phyloP scores from a whole-genome alignment of 2,329 filamentous ascomycete species.

The Hypoxylon sp. region DNA sequence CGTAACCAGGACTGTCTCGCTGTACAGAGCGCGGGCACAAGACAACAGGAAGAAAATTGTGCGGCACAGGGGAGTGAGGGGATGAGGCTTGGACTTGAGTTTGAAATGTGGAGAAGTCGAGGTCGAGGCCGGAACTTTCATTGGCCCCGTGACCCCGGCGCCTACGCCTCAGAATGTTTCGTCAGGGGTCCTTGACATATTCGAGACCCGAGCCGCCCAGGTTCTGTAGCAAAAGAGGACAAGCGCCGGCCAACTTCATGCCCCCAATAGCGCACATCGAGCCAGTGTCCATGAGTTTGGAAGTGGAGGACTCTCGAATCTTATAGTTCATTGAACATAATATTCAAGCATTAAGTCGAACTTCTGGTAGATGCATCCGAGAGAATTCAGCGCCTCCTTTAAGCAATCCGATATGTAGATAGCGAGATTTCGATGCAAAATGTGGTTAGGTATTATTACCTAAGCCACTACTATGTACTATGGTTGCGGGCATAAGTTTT shows the following conservation, averaged over 20 bases:
- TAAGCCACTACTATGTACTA: conserved; percentile 3
- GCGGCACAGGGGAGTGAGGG: conserved; percentile 20
- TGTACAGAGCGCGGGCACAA: not conserved
- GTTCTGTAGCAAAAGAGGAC: conserved; percentile 28
- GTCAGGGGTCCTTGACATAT: conserved; percentile 55
- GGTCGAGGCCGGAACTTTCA: not conserved
- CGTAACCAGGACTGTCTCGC: conserved; percentile 7
- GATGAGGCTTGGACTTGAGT: conserved; percentile 36
- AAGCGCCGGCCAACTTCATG: conserved; percentile 32
- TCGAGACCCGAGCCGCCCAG: conserved; percentile 44
- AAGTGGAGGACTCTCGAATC: not conserved
- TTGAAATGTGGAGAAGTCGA: conserved; percentile 36
- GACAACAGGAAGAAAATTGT: conserved; percentile 13
- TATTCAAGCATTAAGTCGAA: not conserved
- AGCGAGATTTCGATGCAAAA: not conserved
- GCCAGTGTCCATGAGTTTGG: not conserved
- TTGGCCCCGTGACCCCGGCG: conserved; percentile 34
- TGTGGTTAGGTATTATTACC: not conserved
- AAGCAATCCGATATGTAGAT: not conserved
- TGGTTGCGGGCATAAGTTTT: not conserved
- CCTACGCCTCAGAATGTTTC: conserved; percentile 55
- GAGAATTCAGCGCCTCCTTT: not conserved
- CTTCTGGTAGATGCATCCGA: not conserved
- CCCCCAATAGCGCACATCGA: conserved; percentile 9
- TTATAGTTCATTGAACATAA: conserved; percentile 5